Evolutionary conservation across 108 stramenopile species (phyloP), one percentile per base, ranked within the genome.

Genomic region (Fragilaria radians): DNA sequence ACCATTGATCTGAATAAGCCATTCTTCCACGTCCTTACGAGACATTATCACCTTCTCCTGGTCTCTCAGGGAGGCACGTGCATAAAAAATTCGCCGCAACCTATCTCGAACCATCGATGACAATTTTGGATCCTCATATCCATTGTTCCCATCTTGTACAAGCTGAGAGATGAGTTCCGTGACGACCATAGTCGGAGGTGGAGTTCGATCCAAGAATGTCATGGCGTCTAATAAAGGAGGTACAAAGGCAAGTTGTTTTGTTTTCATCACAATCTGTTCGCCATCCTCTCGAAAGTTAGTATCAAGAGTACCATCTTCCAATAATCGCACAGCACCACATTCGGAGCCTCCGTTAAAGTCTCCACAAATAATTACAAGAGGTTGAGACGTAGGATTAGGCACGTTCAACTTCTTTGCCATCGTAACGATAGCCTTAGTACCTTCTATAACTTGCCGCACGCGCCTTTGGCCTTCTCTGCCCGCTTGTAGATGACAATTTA

Each of bases 401-500:
- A 67, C 77, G 63, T 83, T 81, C 0, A 73, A 47, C 45, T 79
- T 85, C 32, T 65, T 73, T 26, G 90, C 86, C 32, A 86, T 42
- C 49, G 91, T 95, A 57, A 82, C 34, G 4, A 80, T 73, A 25
- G 88, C 73, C 46, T 71, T 72, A n/a, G 83, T 70, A 14, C 84
- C 92, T 48, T 95, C 94, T 4, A 81, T 31, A 0, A 90, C 82
- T 68, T 95, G 94, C 33, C 94, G 80, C 22, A 95, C 71, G 33
- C 94, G 70, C 28, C 94, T 53, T 19, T 72, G 72, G 33, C 85
- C 91, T 57, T 89, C 71, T 33, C 82, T 78, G 19, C 91, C 91
- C n/a, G 92, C 95, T 56, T 93, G 92, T 31, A 95, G 63, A 72
- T 95, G 95, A 52, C 88, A 88, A 62, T 95, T 95, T 24, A 90